A percentile compares a stretch with the other conserved stretches of the same genome.
phyloP scores from a whole-genome alignment of 768 basidiomycete species.

The Leccinum obscurum region DNA sequence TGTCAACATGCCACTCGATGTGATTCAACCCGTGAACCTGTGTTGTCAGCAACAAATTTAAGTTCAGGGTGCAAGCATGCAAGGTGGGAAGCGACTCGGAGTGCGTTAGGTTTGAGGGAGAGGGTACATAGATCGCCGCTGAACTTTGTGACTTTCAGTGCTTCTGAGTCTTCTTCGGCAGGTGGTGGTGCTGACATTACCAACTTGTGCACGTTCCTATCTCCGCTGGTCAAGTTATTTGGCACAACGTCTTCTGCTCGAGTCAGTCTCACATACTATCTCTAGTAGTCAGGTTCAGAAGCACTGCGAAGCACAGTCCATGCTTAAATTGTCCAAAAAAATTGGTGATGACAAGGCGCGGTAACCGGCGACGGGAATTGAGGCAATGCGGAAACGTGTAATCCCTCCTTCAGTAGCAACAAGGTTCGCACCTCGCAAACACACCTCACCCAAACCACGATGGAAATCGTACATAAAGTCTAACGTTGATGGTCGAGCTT shows the following conservation, averaged over 20 bases:
- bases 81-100: background rate
- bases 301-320: conserved; percentile 14
- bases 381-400: conserved; percentile 32
- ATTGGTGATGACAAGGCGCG: conserved; percentile 24
- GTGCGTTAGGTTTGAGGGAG: background rate
- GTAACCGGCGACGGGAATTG: conserved; percentile 35
- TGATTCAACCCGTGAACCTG: background rate
- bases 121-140: conserved; percentile 22
- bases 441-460: conserved; percentile 38
- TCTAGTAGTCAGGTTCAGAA: conserved; percentile 19
- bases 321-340: conserved; percentile 13
- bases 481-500: conserved; percentile 8
- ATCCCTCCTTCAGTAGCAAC: conserved; percentile 7
- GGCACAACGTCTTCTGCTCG: background rate
- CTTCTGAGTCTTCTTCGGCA: background rate
- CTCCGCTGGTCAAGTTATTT: background rate
- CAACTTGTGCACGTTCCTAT: background rate
- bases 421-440: conserved; percentile 21
- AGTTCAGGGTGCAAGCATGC: conserved; percentile 12
- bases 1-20: background rate
- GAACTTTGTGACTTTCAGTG: background rate
- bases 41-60: background rate
- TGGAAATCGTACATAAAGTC: conserved; percentile 34
- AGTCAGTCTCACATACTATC: background rate
- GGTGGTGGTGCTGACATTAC: conserved; percentile 4